These are phyloP conservation scores for apple (Malus domestica) DNA, from an alignment of 306 rosid genomes.

Conservation along the genomic window DNA sequence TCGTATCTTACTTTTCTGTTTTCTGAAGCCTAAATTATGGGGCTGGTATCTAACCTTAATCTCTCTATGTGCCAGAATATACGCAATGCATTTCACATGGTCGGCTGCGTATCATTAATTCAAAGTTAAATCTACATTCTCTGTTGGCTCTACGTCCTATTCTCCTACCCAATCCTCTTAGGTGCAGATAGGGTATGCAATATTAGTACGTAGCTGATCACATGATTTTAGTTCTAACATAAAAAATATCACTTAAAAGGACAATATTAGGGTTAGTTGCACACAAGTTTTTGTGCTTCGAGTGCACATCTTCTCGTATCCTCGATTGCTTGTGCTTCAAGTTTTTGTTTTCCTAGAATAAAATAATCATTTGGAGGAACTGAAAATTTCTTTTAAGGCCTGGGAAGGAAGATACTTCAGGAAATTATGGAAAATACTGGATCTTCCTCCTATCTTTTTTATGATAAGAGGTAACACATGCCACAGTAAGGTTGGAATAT, in stretches of 20 bases:
- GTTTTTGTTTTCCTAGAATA: neutral
- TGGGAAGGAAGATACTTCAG: neutral
- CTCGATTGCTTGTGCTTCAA: neutral
- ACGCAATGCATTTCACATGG: constrained; percentile 6
- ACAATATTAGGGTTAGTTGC: neutral
- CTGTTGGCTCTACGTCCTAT: neutral
- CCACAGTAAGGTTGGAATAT: neutral
- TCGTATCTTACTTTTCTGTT: neutral
- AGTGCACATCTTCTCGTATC: neutral
- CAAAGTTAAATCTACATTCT: neutral
- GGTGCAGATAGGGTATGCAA: neutral
- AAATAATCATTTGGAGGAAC: neutral
- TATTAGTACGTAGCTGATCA: neutral
- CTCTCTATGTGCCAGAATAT: constrained; percentile 3
- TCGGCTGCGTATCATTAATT: neutral
- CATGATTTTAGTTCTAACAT: neutral
- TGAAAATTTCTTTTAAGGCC: neutral
- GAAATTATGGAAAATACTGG: neutral
- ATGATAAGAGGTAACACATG: neutral
- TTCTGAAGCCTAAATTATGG: neutral
- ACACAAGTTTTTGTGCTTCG: neutral
- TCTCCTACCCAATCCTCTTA: neutral
- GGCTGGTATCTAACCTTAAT: neutral
- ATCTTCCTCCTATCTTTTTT: neutral
- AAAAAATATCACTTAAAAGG: neutral